These are phyloP conservation scores for Aspergillus sp. DNA, from an alignment of 2,329 filamentous ascomycete species.

Conservation along the genomic window DNA sequence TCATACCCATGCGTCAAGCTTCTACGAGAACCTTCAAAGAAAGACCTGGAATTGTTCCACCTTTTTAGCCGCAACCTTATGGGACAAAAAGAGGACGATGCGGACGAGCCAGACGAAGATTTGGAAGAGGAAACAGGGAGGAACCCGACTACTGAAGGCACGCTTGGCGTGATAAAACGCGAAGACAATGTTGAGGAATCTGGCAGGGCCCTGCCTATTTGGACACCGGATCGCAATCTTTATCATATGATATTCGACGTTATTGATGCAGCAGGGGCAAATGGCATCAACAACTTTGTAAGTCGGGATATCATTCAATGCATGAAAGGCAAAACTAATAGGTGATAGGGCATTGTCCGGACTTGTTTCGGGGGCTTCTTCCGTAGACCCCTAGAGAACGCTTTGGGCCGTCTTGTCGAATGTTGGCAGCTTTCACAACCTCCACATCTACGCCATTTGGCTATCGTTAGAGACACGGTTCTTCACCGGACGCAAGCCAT, in stretches of 20 bases:
- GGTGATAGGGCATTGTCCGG: slow-evolving; percentile 33
- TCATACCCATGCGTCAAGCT: slow-evolving; percentile 40
- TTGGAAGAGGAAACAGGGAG: slow-evolving; percentile 23
- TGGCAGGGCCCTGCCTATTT: slow-evolving; percentile 42
- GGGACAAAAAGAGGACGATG: slow-evolving; percentile 23
- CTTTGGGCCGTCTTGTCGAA: slow-evolving; percentile 47
- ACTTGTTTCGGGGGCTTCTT: slow-evolving; percentile 46
- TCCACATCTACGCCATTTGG: slow-evolving; percentile 49
- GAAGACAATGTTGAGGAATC: slow-evolving; percentile 22
- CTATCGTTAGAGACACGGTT: slow-evolving; percentile 49
- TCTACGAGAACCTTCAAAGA: slow-evolving; percentile 34
- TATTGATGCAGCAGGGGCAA: slow-evolving; percentile 40
- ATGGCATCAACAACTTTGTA: slow-evolving; percentile 45
- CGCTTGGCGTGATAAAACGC: slow-evolving; percentile 13
- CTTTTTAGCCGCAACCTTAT: slow-evolving; percentile 25
- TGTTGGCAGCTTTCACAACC: slow-evolving; percentile 55
- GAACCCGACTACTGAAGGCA: slow-evolving; percentile 7
- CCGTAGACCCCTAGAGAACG: slow-evolving; percentile 48
- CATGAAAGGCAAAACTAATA: slow-evolving; percentile 1
- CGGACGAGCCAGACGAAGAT: slow-evolving; percentile 37
- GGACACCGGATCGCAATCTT: slow-evolving; percentile 48
- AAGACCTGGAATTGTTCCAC: slow-evolving; percentile 35
- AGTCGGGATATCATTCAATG: slow-evolving; percentile 6
- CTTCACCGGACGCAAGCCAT: slow-evolving; percentile 42
- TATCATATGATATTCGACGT: slow-evolving; percentile 48